Evolutionary conservation across 805 yeast genomes (phyloP), one percentile per base, ranked within the genome.

Genomic region (Candida schatavii): DNA sequence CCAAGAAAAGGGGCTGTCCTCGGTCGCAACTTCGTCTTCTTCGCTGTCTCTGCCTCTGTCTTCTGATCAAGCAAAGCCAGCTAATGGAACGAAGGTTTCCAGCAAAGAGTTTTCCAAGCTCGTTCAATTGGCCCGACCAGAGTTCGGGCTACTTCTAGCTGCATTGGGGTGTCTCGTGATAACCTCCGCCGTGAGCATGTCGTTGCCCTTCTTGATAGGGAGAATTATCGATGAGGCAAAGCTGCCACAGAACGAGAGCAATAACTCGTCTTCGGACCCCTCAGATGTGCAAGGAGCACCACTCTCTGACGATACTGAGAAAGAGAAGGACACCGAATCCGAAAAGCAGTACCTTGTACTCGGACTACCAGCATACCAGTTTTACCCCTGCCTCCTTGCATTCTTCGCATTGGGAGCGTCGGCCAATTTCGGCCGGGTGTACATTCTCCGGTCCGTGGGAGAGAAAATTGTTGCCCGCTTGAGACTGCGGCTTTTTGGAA

Each of bases 381-480:
- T 91, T 59, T 84, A 84, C 54, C 52, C 71, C 0, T 80, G 77
- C 0, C 64, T 88, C 35, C 79, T 79, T 11, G 73, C 72, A 2
- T 65, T 89, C 2, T 88, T 91, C 55, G 55, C 80, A 0, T 52
- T 81, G 9, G 97, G 97, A 1, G 85, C 95, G 0, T 36, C 75
- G 13, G 87, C 96, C 5, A 88, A 90, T 55, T 83, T 81, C 52
- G 89, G 90, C 6, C 75, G 98, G 51, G 77, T 85, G n/a, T 74
- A 85, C 30, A 64, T 87, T 11, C 67, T 91, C 55, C 77, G 90
- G 49, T 70, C 82, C 2, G 85, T 86, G 10, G 97, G 97, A 40
- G 98, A 91, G 61, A 75, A 86, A 47, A 69, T 91, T 28, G 95
- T 90, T 46, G 91, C 96, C 6, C 75, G 93, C 45, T 65, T 91